Conservation (phyloP, 1,284 basidiomycete genomes). For the Marasmius fiardii region DNA sequence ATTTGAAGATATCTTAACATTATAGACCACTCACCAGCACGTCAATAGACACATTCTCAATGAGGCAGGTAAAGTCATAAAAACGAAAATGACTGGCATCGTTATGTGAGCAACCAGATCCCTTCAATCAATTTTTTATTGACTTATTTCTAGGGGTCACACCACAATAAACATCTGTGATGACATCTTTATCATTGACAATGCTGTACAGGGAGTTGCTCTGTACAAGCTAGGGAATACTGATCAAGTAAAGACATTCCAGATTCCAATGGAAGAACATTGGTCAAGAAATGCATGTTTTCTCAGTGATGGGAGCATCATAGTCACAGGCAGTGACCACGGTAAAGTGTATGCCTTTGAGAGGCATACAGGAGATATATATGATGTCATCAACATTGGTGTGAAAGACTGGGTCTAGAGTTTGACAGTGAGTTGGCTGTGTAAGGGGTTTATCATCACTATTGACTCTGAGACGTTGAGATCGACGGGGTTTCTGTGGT, state of each 20-base stretch:
- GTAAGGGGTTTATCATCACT: neutral
- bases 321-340: neutral
- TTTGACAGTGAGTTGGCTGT: neutral
- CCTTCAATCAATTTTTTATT: neutral
- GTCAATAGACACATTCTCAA: conserved; percentile 2
- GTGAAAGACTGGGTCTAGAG: conserved; percentile 2
- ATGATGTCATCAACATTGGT: neutral
- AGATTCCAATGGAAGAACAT: neutral
- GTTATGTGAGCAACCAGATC: conserved; percentile 3
- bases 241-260: neutral
- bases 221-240: conserved; percentile 3
- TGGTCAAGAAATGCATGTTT: conserved; percentile 2
- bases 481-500: neutral
- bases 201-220: conserved; percentile 4
- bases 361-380: neutral
- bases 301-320: neutral
- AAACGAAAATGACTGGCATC: neutral
- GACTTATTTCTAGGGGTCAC: conserved; percentile 3
- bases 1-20: neutral
- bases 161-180: conserved; percentile 2
- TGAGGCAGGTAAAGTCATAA: conserved; percentile 4
- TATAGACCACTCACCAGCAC: neutral
- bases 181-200: conserved; percentile 4
- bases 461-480: neutral
- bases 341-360: conserved; percentile 1